Conservation (phyloP, 257 asterid species). For the Ophiorrhiza pumila region DNA sequence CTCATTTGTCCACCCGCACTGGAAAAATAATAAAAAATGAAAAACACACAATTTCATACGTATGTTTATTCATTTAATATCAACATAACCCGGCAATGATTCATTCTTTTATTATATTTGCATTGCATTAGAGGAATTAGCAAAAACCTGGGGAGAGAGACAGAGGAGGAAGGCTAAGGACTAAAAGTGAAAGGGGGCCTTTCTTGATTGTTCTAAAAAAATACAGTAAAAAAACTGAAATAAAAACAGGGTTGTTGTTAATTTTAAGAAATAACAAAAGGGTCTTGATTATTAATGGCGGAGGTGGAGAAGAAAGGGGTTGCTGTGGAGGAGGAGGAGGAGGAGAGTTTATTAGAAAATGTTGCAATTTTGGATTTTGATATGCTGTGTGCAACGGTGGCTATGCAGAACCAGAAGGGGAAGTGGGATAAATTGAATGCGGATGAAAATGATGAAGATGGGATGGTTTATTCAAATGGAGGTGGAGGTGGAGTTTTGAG, state of each 20-base stretch:
- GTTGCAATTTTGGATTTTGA: constrained; percentile 79
- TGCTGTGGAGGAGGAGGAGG: constrained; percentile 38
- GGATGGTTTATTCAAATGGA: constrained; percentile 31
- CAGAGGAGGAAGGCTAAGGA: not conserved
- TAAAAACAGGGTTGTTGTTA: not conserved
- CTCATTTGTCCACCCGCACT: not conserved
- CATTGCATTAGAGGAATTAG: not conserved
- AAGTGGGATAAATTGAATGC: constrained; percentile 56
- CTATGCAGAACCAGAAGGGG: constrained; percentile 70
- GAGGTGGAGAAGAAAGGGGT: constrained; percentile 35
- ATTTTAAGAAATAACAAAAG: not conserved
- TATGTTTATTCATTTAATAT: not conserved
- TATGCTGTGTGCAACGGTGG: constrained; percentile 84
- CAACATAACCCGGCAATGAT: not conserved
- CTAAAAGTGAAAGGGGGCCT: not conserved
- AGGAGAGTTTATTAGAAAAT: constrained; percentile 49
- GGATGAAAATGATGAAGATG: constrained; percentile 30
- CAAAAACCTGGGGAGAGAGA: no score
- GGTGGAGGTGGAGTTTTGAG: constrained; percentile 70
- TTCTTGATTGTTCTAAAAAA: not conserved
- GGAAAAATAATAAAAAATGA: not conserved
- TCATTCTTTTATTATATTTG: not conserved
- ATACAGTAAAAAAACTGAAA: no score
- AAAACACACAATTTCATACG: not conserved
- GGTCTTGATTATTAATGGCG: constrained; percentile 25